A percentile compares a stretch with the other conserved stretches of the same genome.
Evolutionary conservation across 2,329 filamentous ascomycete species (phyloP).

Genomic region (Colletotrichum simmondsii): DNA sequence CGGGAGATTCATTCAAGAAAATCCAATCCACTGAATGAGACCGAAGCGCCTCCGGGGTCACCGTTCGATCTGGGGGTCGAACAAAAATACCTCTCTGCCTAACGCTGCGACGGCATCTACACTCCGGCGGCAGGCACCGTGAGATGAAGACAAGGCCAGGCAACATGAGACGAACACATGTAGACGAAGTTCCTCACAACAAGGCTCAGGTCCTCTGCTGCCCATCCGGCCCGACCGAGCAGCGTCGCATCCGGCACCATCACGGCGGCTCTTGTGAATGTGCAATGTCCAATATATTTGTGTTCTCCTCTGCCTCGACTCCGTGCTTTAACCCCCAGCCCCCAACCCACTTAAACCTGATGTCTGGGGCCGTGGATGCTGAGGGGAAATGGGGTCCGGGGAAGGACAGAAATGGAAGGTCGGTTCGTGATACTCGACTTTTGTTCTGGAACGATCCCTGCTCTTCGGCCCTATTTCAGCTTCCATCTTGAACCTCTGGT

Average conservation of each 20-base stretch:
- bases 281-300: neutral
- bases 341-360: constrained; percentile 1
- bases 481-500: neutral
- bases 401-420: constrained; percentile 2
- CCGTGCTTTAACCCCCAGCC: neutral
- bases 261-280: neutral
- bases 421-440: constrained; percentile 3
- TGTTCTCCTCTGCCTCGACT: neutral
- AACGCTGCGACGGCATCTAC: too few relatives aligned
- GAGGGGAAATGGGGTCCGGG: neutral
- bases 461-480: neutral
- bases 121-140: neutral
- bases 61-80: neutral
- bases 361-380: neutral
- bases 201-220: neutral
- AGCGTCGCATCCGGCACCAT: constrained; percentile 19
- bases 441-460: neutral
- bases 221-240: constrained; percentile 1
- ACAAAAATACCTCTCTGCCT: neutral
- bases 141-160: neutral
- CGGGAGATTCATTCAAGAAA: neutral
- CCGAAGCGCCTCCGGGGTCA: neutral
- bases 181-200: neutral
- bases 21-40: neutral
- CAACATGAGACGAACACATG: constrained; percentile 1